A percentile compares a stretch with the other conserved stretches of the same genome.
phyloP scores from a whole-genome alignment of 1,139 yeast species.

The Kodamaea arcana region DNA sequence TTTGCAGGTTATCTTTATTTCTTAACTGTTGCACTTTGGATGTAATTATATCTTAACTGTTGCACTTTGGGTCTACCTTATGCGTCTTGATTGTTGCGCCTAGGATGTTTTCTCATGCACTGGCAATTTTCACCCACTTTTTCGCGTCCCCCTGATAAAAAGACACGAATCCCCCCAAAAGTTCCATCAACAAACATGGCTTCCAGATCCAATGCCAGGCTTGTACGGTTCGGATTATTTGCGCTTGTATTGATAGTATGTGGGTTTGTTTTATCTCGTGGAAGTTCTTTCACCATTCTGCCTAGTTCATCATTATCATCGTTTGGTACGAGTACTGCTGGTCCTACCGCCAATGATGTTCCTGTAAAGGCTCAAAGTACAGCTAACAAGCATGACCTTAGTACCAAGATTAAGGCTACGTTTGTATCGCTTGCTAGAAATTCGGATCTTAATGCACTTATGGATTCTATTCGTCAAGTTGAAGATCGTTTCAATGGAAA shows the following conservation, averaged over 20 bases:
- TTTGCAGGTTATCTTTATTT: too few species aligned
- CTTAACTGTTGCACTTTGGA: too few species aligned
- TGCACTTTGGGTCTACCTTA: too few species aligned
- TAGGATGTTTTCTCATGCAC: too few species aligned
- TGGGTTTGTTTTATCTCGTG: conserved; percentile 59
- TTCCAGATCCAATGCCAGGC: conserved; percentile 58
- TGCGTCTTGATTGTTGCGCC: too few species aligned
- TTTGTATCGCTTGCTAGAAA: conserved; percentile 46
- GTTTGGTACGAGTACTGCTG: conserved; percentile 13
- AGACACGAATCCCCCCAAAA: neutral
- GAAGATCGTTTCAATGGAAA: conserved; percentile 44
- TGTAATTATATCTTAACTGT: too few species aligned
- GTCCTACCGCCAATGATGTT: conserved; percentile 7
- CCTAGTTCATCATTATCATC: conserved; percentile 6
- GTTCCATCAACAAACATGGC: conserved; percentile 17
- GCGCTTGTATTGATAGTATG: conserved; percentile 55
- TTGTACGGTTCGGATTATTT: conserved; percentile 57
- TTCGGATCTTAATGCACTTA: conserved; percentile 31
- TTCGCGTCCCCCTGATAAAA: too few species aligned
- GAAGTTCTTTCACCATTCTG: conserved; percentile 42
- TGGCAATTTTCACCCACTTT: too few species aligned
- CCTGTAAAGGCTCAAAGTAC: conserved; percentile 7
- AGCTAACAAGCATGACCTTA: too few species aligned
- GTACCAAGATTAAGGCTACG: conserved; percentile 38
- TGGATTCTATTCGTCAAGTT: conserved; percentile 40